Conservation (phyloP, 371 early-diverging fungal species). For the Lichtheimia hyalospora region DNA sequence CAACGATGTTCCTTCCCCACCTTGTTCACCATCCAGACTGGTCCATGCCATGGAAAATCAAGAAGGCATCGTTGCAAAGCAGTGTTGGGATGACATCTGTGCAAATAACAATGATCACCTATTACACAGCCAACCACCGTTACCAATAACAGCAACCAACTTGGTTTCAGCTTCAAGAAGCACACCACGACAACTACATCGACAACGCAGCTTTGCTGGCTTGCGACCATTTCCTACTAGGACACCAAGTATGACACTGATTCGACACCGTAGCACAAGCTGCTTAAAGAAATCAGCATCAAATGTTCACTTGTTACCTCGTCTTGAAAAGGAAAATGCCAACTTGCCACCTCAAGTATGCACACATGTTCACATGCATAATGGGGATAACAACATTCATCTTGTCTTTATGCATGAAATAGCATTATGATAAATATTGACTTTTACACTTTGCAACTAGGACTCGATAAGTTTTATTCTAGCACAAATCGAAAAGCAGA, state of each 20-base stretch:
- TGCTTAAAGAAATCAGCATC: conserved; percentile 1
- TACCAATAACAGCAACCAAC: neutral
- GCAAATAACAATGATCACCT: too few relatives aligned
- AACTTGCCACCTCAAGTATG: conserved; percentile 36
- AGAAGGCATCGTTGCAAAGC: neutral
- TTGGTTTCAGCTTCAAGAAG: neutral
- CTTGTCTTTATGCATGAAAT: neutral
- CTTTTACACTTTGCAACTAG: conserved; percentile 4
- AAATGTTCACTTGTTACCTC: conserved; percentile 38
- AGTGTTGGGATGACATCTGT: neutral
- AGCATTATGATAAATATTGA: neutral
- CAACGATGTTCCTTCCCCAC: conserved; percentile 1
- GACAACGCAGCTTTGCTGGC: too few relatives aligned
- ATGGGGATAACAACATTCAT: neutral
- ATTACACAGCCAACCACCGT: neutral
- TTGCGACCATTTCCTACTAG: neutral
- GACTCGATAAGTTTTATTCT: conserved; percentile 52
- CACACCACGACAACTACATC: neutral
- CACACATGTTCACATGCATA: neutral
- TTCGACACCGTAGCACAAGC: neutral
- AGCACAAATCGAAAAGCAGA: conserved; percentile 57
- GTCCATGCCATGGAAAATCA: neutral
- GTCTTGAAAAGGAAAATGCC: conserved; percentile 44
- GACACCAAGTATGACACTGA: neutral
- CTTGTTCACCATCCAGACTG: neutral